Conservation (phyloP, 352 stramenopile species). For the Globisporangium solare region DNA sequence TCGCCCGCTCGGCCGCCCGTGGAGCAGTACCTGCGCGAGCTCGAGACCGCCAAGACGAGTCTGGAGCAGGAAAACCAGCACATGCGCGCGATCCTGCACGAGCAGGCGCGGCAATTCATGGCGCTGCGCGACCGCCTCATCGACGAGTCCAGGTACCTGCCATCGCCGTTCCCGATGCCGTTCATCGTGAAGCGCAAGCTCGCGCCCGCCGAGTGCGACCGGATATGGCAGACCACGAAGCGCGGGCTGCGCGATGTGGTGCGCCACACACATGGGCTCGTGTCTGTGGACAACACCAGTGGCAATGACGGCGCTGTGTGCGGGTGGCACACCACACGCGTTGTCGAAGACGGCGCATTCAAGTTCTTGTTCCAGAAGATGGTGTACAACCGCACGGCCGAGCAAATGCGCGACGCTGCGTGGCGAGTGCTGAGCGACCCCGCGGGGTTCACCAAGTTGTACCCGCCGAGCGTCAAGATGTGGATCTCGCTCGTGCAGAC, state of each 20-base stretch:
- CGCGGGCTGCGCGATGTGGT: slow-evolving; percentile 7
- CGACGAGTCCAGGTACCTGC: slow-evolving; percentile 3
- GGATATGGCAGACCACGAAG: slow-evolving; percentile 13
- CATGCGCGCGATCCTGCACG: slow-evolving; percentile 4
- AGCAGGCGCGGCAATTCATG: slow-evolving; percentile 14
- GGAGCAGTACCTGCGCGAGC: slow-evolving; percentile 6
- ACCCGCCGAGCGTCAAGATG: slow-evolving; percentile 13
- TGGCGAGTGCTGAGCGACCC: slow-evolving; percentile 13
- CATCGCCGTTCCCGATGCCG: slow-evolving; percentile 8
- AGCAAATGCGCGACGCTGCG: slow-evolving; percentile 4
- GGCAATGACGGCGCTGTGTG: slow-evolving; percentile 5
- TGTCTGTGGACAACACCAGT: neutral
- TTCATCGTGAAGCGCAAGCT: slow-evolving; percentile 15
- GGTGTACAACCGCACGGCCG: slow-evolving; percentile 1
- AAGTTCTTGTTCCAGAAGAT: slow-evolving; percentile 17
- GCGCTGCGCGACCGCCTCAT: slow-evolving; percentile 8
- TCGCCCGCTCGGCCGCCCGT: slow-evolving; percentile 3
- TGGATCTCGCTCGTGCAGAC: slow-evolving; percentile 14
- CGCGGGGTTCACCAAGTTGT: slow-evolving; percentile 12
- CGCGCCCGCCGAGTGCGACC: slow-evolving; percentile 8
- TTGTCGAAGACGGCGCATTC: slow-evolving; percentile 15
- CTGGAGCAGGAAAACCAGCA: slow-evolving; percentile 12
- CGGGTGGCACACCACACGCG: slow-evolving; percentile 14
- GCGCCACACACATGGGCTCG: neutral
- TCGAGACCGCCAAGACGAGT: slow-evolving; percentile 4